These are phyloP conservation scores for Brassica napus DNA, from an alignment of 345 rosid species.

Conservation along the genomic window DNA sequence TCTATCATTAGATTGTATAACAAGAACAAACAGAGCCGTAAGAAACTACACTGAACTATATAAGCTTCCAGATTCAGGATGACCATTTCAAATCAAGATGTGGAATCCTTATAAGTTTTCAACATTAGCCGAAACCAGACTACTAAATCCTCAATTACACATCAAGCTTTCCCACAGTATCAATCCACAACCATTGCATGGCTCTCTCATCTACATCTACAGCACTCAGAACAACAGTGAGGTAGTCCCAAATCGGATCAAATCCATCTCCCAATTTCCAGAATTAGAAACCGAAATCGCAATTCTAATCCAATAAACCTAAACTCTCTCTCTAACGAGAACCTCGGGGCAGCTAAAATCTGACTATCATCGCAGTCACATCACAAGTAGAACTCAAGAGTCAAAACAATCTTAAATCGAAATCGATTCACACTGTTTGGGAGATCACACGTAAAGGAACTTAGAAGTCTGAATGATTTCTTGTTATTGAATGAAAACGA, in stretches of 20 bases:
- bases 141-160: conserved; percentile 25
- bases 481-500: too few relatives aligned
- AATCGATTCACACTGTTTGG: background rate
- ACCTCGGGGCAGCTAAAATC: conserved; percentile 15
- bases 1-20: background rate
- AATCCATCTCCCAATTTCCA: conserved; percentile 21
- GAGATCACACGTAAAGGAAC: too few relatives aligned
- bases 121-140: background rate
- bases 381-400: conserved; percentile 13
- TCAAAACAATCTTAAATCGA: conserved; percentile 12
- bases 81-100: background rate
- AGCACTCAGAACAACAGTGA: conserved; percentile 13
- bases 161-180: conserved; percentile 3
- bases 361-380: conserved; percentile 17
- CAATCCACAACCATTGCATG: conserved; percentile 8
- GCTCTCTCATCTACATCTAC: conserved; percentile 16
- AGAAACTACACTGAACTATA: background rate
- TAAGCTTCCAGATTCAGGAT: background rate
- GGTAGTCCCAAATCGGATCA: conserved; percentile 16
- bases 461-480: too few relatives aligned
- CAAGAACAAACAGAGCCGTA: background rate
- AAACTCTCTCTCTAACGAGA: background rate
- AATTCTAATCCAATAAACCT: conserved; percentile 5
- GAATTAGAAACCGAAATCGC: conserved; percentile 12
- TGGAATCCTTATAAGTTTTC: background rate